These are phyloP conservation scores for Endogone sp. DNA, from an alignment of 192 early-diverging fungal genomes.

Conservation along the genomic window DNA sequence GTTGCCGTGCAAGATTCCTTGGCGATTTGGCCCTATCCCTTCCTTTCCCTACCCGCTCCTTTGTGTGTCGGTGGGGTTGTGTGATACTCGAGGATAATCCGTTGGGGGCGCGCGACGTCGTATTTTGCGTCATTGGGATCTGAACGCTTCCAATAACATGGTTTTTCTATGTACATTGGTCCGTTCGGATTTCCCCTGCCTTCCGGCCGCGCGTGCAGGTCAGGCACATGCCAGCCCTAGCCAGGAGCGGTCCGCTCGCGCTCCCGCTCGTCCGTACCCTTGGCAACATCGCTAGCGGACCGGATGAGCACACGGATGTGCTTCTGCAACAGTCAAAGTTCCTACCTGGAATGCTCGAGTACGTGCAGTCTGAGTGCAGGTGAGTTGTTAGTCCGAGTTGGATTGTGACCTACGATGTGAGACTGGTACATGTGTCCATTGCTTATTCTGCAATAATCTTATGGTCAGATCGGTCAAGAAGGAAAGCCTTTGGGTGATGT, in stretches of 20 bases:
- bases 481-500: conserved; percentile 69
- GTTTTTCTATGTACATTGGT: neutral
- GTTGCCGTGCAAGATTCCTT: neutral
- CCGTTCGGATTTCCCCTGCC: neutral
- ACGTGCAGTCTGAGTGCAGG: conserved; percentile 49
- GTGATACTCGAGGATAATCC: neutral
- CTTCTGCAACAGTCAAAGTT: conserved; percentile 45
- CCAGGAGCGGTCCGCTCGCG: conserved; percentile 27
- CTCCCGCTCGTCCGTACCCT: conserved; percentile 62
- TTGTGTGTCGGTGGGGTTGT: neutral
- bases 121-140: no score
- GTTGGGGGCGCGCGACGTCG: neutral
- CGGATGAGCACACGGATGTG: conserved; percentile 51
- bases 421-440: no score
- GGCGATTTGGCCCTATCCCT: neutral
- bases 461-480: conserved; percentile 64
- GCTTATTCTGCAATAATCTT: no score
- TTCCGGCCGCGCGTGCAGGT: conserved; percentile 22
- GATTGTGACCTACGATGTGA: neutral
- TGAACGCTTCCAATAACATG: neutral
- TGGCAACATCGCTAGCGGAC: conserved; percentile 64
- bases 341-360: conserved; percentile 36
- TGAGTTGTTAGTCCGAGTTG: conserved; percentile 6
- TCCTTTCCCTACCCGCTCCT: neutral
- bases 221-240: conserved; percentile 31